Percentiles rank a stretch among this genome's conserved stretches.
Conservation (phyloP, 1,139 yeast species). For the Lodderomyces elongisporus region DNA sequence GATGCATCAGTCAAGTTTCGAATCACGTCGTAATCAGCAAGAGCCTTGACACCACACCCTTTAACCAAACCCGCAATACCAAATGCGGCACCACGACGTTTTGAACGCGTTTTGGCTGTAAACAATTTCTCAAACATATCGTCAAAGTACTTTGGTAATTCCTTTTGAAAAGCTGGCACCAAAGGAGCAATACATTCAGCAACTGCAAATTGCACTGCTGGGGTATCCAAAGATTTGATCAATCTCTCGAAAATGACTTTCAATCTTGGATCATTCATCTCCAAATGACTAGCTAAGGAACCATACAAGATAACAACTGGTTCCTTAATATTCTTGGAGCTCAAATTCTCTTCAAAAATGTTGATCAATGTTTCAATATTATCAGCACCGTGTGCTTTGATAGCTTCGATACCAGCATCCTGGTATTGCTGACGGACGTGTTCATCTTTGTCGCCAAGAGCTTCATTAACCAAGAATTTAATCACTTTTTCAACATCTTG, state of each 20-base stretch:
- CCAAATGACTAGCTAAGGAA: conserved; percentile 77
- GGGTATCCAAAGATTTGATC: conserved; percentile 72
- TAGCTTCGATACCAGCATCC: conserved; percentile 78
- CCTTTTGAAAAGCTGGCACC: conserved; percentile 51
- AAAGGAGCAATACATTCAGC: conserved; percentile 83
- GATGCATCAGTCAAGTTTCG: conserved; percentile 78
- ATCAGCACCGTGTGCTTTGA: conserved; percentile 58
- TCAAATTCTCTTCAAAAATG: conserved; percentile 62
- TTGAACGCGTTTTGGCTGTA: conserved; percentile 43
- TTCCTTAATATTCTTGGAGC: conserved; percentile 57
- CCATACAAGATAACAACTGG: conserved; percentile 84
- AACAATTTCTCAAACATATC: conserved; percentile 56
- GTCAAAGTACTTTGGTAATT: conserved; percentile 52
- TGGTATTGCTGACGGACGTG: conserved; percentile 78
- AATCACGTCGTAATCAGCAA: conserved; percentile 72
- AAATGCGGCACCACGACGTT: conserved; percentile 90
- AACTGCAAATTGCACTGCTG: conserved; percentile 83
- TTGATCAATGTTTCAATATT: conserved; percentile 70
- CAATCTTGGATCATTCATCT: conserved; percentile 59
- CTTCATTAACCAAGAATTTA: conserved; percentile 56
- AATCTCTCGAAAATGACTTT: conserved; percentile 62
- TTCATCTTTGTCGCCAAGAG: conserved; percentile 69
- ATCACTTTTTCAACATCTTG: conserved; percentile 47
- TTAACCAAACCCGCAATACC: conserved; percentile 92
- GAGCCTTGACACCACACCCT: conserved; percentile 78